phyloP scores from a whole-genome alignment of 305 asterid genomes.

The Euphrasia arctica region DNA sequence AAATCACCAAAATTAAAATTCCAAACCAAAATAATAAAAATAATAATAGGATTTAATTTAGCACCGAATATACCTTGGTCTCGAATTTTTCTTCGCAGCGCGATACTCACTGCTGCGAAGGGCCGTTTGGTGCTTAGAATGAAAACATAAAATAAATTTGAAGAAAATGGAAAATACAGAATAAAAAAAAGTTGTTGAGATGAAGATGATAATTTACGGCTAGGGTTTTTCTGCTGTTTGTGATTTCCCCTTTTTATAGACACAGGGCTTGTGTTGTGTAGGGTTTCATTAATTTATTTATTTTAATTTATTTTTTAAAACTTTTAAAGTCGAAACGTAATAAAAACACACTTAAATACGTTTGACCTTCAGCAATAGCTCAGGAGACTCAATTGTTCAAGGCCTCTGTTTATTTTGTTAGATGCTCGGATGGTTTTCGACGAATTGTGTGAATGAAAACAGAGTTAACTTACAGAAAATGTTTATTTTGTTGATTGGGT shows the following conservation, averaged over 20 bases:
- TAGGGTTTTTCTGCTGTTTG: too few species aligned
- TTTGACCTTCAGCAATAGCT: background rate
- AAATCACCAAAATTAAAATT: background rate
- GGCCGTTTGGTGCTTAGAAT: conserved; percentile 44
- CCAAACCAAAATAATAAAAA: conserved; percentile 20
- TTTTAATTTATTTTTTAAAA: too few species aligned
- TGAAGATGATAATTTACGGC: too few species aligned
- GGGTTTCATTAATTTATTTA: too few species aligned
- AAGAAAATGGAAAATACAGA: too few species aligned
- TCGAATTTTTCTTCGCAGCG: conserved; percentile 46
- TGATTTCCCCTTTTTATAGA: too few species aligned
- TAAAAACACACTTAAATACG: too few species aligned
- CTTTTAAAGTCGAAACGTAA: too few species aligned
- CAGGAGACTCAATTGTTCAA: background rate
- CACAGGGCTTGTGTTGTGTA: too few species aligned
- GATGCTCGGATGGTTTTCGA: background rate
- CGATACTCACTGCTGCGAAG: conserved; percentile 39
- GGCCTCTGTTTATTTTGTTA: background rate
- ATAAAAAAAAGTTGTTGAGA: too few species aligned
- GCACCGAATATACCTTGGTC: conserved; percentile 45
- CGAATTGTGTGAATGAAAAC: background rate
- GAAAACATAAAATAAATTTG: too few species aligned
- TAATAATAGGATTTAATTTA: conserved; percentile 8
- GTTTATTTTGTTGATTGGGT: background rate
- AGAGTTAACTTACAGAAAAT: background rate